phyloP scores from a whole-genome alignment of 192 early-diverging fungal species.

The Rhizophagus prolifer region DNA sequence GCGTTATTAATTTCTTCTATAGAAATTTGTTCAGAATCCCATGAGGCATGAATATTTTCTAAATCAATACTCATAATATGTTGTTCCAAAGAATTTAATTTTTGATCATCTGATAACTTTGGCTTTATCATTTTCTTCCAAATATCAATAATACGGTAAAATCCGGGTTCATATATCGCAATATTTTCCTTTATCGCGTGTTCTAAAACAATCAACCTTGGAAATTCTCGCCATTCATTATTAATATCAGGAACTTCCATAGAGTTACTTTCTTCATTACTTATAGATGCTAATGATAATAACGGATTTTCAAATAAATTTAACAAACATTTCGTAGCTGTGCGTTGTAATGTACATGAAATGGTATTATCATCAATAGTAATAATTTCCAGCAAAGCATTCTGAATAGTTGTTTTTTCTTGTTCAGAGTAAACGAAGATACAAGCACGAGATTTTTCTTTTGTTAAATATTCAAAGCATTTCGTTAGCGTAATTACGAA shows the following conservation, averaged over 20 bases:
- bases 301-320: constrained; percentile 23
- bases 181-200: constrained; percentile 27
- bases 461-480: background rate
- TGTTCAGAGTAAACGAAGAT: constrained; percentile 23
- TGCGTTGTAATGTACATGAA: background rate
- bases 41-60: background rate
- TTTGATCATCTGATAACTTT: background rate
- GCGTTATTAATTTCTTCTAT: background rate
- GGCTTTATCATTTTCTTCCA: constrained; percentile 6
- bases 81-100: background rate
- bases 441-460: constrained; percentile 10
- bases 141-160: constrained; percentile 27
- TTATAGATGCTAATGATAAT: background rate
- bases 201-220: constrained; percentile 23
- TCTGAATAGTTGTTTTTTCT: constrained; percentile 13
- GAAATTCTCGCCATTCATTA: constrained; percentile 1
- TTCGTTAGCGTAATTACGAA: constrained; percentile 8
- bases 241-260: background rate
- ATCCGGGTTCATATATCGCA: constrained; percentile 30
- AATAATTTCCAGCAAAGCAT: constrained; percentile 13
- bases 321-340: constrained; percentile 10
- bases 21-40: background rate
- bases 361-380: background rate
- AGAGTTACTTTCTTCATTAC: too few relatives aligned
- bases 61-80: constrained; percentile 2